These are phyloP conservation scores for Papiliotrema laurentii DNA, from an alignment of 1,284 basidiomycete genomes.

Conservation along the genomic window DNA sequence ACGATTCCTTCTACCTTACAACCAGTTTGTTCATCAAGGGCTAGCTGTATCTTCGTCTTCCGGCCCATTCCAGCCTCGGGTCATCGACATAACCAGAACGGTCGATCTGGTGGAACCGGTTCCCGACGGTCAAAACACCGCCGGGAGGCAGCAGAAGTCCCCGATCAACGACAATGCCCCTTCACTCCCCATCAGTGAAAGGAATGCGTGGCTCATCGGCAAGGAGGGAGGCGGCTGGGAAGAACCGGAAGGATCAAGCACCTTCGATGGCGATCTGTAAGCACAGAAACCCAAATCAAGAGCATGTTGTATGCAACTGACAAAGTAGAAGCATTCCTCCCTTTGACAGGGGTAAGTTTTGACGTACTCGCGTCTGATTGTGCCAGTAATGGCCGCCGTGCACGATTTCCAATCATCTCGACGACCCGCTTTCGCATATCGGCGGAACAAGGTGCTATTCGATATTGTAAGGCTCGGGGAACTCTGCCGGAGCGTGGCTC, in stretches of 20 bases:
- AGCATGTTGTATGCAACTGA: background rate
- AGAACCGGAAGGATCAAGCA: conserved; percentile 24
- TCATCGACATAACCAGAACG: no score
- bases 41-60: no score
- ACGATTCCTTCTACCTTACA: no score
- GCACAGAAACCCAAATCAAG: no score
- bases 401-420: conserved; percentile 33
- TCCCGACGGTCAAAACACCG: no score
- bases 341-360: conserved; percentile 27
- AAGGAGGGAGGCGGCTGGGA: conserved; percentile 15
- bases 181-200: no score
- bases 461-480: conserved; percentile 11
- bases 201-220: conserved; percentile 38
- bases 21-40: no score
- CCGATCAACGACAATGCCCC: no score
- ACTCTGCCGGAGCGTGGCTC: no score
- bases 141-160: no score
- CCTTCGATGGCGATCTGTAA: conserved; percentile 21
- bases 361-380: background rate
- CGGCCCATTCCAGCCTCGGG: no score
- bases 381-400: conserved; percentile 29
- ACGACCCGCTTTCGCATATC: conserved; percentile 17
- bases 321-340: conserved; percentile 9
- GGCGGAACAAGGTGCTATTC: conserved; percentile 21
- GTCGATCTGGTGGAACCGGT: no score